Evolutionary conservation across 805 yeast genomes (phyloP), one percentile per base, ranked within the genome.

Genomic region (Jamesozyma lodderae): DNA sequence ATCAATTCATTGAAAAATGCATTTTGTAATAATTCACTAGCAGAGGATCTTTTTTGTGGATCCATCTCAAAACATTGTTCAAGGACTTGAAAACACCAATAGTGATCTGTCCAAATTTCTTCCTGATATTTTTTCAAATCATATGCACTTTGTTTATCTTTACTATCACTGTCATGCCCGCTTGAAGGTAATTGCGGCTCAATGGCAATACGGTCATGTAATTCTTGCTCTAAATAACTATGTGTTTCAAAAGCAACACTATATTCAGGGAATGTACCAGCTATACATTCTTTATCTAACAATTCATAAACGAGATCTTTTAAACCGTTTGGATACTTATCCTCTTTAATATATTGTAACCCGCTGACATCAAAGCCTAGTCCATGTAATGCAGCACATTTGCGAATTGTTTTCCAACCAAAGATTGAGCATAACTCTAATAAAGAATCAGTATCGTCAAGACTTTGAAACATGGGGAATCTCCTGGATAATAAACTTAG

Each of bases 401-500:
- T 74, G 45, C 76, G 75, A 73, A 92, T 70, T 46, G 73, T 75
- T 9, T 72, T 73, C 35, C 72, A 59, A 3, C 98, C 98, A 62
- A 84, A 88, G 2, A 92, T 68, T 2, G 79, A 66, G 0, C 95
- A 77, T 25, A 90, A 66, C 57, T 92, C 98, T 24, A 88, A 72
- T 36, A 90, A 58, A 0, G 97, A 95, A 51, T 92, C 97, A 2
- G 79, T 77, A 56, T 92, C 98, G 60, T 90, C 97, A 5, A 84
- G 78, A 2, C 96, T 87, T 55, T 86, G 86, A 66, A 92, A 92
- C 53, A 92, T 81, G 4, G 98, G 97, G 59, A 88, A 90, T 50
- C 94, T 69, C 49, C 92, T 68, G 2, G 84, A 60, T 19, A 92
- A 57, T 44, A 90, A 67, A 23, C 95, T 81, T 48, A 90, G 65